phyloP scores from a whole-genome alignment of 768 basidiomycete genomes.

The Neoboletus brunneissimus region DNA sequence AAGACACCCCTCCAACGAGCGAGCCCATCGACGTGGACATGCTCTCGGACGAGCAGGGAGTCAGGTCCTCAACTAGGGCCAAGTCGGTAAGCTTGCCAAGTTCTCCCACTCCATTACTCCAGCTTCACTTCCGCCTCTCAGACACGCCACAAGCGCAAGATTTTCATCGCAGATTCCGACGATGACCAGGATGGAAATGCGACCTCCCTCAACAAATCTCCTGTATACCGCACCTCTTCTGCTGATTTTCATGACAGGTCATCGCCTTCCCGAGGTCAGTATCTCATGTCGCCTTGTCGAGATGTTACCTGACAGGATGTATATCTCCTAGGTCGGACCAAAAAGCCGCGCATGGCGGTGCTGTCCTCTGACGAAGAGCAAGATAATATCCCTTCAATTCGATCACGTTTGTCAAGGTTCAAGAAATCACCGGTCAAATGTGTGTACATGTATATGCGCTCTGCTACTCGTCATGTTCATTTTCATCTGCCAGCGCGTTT shows the following conservation, averaged over 20 bases:
- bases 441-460: slow-evolving; percentile 23
- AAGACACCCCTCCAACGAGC: slow-evolving; percentile 72
- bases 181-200: slow-evolving; percentile 43
- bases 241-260: slow-evolving; percentile 25
- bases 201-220: slow-evolving; percentile 1
- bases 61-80: slow-evolving; percentile 36
- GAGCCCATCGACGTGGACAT: slow-evolving; percentile 78
- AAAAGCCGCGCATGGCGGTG: slow-evolving; percentile 60
- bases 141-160: slow-evolving; percentile 61
- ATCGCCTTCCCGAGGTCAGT: slow-evolving; percentile 28
- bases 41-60: slow-evolving; percentile 45
- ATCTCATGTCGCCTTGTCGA: not conserved
- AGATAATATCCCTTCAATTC: slow-evolving; percentile 46
- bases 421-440: slow-evolving; percentile 62
- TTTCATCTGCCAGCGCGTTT: slow-evolving; percentile 37
- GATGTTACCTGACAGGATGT: slow-evolving; percentile 1
- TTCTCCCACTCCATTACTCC: not conserved
- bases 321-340: slow-evolving; percentile 41
- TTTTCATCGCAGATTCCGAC: slow-evolving; percentile 67
- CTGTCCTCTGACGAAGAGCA: slow-evolving; percentile 49
- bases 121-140: slow-evolving; percentile 17
- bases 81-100: slow-evolving; percentile 32
- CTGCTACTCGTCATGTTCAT: slow-evolving; percentile 6
- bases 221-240: slow-evolving; percentile 28
- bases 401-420: slow-evolving; percentile 59